Base-by-base conservation (phyloP, 805 yeast species). In the Cyberlindnera subsufficiens region DNA sequence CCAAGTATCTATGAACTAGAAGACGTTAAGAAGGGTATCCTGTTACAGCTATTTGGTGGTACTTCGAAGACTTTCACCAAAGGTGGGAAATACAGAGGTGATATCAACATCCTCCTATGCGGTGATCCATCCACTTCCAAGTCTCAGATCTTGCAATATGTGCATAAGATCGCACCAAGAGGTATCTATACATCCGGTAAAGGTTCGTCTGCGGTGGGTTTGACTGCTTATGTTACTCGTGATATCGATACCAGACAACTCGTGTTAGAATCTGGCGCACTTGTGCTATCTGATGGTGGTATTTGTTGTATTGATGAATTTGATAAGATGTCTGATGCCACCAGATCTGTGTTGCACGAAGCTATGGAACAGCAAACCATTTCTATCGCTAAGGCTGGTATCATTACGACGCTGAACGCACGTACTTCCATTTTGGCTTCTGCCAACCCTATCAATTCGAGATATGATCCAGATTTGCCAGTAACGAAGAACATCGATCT, bases 311-410 rank as follows among this genome's bases (percentile, higher is more conserved):
- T 93, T 61, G 99, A 93, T 70, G 99, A 93, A 71, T 93, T 91
- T 60, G 99, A 93, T 67, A 93, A 93, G 66, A 93, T 93, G 99
- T 77, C 84, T 42, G 98, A 93, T 53, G 68, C 95, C 2, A 91
- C 98, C 0, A 72, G 98, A 57, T 88, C 96, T 8, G 98, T 93
- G 10, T 69, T 93, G 42, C 99, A 93, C 62, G 99, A 93, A 72
- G 99, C 93, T 10, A 93, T 93, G 99, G 99, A 93, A 68, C 99
- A 93, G 63, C 99, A 93, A 64, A 93, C 99, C 1, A 93, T 93
- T 35, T 89, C 97, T 9, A 88, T 93, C 58, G 99, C 99, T 29
- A 93, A 93, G 59, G 99, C 99, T 1, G 99, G 99, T 46, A 93
- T 93, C 58, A 93, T 93, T 56, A 93, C 99, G 6, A 93, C 98